Conservation (phyloP, 345 rosid genomes). For the Moringa oleifera region DNA sequence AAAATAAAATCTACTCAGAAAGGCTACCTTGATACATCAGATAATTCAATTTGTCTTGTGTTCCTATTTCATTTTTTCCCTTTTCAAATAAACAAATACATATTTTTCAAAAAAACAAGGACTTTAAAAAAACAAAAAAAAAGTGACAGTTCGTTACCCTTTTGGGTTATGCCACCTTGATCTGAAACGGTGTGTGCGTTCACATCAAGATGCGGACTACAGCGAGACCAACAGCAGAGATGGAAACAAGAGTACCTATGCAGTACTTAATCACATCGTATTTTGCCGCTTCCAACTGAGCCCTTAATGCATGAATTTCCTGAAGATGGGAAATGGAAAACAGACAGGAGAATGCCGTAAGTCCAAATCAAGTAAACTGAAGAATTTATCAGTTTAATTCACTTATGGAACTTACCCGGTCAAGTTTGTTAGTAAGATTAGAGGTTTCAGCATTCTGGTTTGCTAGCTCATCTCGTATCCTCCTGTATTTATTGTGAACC, state of each 20-base stretch:
- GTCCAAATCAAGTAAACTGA: too few relatives aligned
- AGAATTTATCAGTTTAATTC: background rate
- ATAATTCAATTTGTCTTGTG: too few relatives aligned
- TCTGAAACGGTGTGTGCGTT: background rate
- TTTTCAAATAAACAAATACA: too few relatives aligned
- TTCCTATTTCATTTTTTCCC: too few relatives aligned
- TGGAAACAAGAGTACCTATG: constrained; percentile 83
- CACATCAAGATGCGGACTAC: constrained; percentile 65
- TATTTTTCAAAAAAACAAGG: too few relatives aligned
- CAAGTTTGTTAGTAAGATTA: constrained; percentile 84
- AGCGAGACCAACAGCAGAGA: constrained; percentile 88
- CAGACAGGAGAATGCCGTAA: background rate
- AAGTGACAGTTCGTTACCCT: background rate
- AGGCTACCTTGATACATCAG: too few relatives aligned
- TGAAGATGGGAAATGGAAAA: constrained; percentile 24
- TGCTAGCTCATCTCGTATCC: constrained; percentile 74
- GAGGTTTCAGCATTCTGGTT: constrained; percentile 66
- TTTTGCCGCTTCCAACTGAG: constrained; percentile 82
- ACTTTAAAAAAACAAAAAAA: too few relatives aligned
- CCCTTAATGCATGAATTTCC: constrained; percentile 86
- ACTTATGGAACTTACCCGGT: constrained; percentile 43
- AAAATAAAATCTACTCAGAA: too few relatives aligned
- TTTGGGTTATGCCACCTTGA: background rate
- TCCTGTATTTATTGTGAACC: constrained; percentile 32
- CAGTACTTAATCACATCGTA: constrained; percentile 88